A percentile compares a stretch with the other conserved stretches of the same genome.
These are phyloP conservation scores for Alternaria brassicicola DNA, from an alignment of 2,329 filamentous ascomycete genomes.

Conservation along the genomic window DNA sequence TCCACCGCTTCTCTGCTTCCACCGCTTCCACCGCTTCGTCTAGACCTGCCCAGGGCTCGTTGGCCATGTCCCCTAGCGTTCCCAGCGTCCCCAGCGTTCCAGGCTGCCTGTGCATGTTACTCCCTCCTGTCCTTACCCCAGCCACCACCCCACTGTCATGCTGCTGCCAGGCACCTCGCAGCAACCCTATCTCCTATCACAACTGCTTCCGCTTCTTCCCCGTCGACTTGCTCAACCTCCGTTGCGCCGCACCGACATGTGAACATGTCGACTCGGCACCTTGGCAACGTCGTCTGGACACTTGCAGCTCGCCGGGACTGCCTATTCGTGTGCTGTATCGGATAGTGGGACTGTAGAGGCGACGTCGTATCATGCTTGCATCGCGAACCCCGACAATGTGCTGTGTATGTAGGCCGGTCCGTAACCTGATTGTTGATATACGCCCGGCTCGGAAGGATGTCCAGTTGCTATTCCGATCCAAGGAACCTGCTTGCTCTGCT, in stretches of 20 bases:
- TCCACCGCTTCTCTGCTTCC: not conserved
- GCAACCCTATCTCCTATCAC: not conserved
- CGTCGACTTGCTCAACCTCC: not conserved
- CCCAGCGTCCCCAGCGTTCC: not conserved
- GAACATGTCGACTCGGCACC: not conserved
- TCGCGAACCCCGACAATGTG: constrained; percentile 3
- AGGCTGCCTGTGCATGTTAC: not conserved
- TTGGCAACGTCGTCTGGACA: not conserved
- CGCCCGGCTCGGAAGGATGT: not conserved
- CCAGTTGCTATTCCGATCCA: not conserved
- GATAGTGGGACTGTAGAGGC: constrained; percentile 1
- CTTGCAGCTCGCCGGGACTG: constrained; percentile 2
- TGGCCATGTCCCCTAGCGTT: not conserved
- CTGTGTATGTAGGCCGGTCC: constrained; percentile 4
- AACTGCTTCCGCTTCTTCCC: not conserved
- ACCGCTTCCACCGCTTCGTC: not conserved
- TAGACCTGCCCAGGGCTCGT: not conserved
- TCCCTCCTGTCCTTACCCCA: not conserved
- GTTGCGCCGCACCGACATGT: constrained; percentile 2
- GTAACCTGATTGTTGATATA: constrained; percentile 4
- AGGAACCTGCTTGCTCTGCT: not conserved
- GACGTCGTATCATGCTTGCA: constrained; percentile 1
- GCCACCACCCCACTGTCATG: not conserved
- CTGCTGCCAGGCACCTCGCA: not conserved
- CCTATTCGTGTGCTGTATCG: constrained; percentile 1